Percentiles rank a stretch among this genome's conserved stretches.
Evolutionary conservation across 2,329 filamentous ascomycete species (phyloP).

Genomic region (Penicillium sp.): DNA sequence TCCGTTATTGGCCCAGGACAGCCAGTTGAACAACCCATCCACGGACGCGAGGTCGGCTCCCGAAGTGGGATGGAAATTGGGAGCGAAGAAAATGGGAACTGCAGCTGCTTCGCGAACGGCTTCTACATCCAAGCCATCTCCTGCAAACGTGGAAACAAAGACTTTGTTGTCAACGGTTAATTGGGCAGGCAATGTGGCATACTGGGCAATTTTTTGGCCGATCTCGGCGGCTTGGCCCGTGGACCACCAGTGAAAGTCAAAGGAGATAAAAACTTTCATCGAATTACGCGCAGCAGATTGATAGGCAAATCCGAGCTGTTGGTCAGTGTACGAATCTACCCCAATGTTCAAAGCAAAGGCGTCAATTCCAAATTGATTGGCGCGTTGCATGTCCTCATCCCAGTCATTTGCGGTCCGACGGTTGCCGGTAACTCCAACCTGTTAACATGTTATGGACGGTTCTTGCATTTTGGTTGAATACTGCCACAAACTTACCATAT

Average conservation of each 20-base stretch:
- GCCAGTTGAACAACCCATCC: constrained; percentile 46
- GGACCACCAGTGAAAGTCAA: constrained; percentile 54
- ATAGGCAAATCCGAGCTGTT: constrained; percentile 48
- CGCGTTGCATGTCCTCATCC: constrained; percentile 49
- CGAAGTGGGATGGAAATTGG: constrained; percentile 49
- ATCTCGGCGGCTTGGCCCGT: constrained; percentile 39
- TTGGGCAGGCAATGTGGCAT: constrained; percentile 46
- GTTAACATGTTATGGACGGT: background rate
- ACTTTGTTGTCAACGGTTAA: constrained; percentile 51
- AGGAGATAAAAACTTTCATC: constrained; percentile 58
- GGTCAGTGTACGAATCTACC: constrained; percentile 42
- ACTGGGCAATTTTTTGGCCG: constrained; percentile 49
- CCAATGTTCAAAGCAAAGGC: constrained; percentile 54
- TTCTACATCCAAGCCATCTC: constrained; percentile 47
- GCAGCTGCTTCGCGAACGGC: constrained; percentile 44
- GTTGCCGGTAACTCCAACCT: constrained; percentile 49
- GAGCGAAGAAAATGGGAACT: constrained; percentile 48
- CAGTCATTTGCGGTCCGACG: constrained; percentile 46
- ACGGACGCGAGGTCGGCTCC: constrained; percentile 37
- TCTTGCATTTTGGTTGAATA: too few relatives aligned
- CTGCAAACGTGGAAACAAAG: too few relatives aligned
- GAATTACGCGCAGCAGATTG: too few relatives aligned
- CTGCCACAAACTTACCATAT: constrained; percentile 34
- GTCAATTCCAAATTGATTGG: constrained; percentile 46
- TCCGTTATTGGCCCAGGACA: constrained; percentile 44